Percentiles rank a stretch among this genome's conserved stretches.
Evolutionary conservation across 2,329 filamentous ascomycete genomes (phyloP).

Genomic region (Saccharata proteae): DNA sequence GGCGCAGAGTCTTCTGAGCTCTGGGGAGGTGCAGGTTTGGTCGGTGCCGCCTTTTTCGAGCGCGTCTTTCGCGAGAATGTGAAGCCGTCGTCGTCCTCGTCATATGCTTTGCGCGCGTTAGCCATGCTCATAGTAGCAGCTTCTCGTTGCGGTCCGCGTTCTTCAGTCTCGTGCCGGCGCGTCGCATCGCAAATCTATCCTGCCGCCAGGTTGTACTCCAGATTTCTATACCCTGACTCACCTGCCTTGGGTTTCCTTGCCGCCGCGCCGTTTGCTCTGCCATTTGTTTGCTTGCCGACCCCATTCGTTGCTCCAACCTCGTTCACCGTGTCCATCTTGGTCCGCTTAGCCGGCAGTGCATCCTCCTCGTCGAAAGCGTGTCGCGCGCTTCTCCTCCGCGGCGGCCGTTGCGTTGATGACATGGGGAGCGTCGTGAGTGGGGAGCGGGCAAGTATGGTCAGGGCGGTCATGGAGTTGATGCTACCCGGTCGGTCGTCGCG

Average conservation of each 20-base stretch:
- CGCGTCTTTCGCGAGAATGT: constrained; percentile 28
- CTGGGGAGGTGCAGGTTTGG: constrained; percentile 15
- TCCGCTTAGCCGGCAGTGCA: constrained; percentile 31
- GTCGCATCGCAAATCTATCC: constrained; percentile 1
- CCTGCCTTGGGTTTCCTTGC: constrained; percentile 25
- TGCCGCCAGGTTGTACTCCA: constrained; percentile 3
- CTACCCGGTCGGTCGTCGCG: too few relatives aligned
- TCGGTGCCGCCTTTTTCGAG: constrained; percentile 18
- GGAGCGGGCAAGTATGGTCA: constrained; percentile 19
- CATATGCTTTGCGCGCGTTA: constrained; percentile 23
- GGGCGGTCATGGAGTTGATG: constrained; percentile 8
- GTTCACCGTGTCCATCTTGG: constrained; percentile 13
- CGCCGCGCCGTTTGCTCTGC: constrained; percentile 19
- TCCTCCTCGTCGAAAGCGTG: constrained; percentile 27
- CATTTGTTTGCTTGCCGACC: constrained; percentile 19
- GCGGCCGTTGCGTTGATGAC: constrained; percentile 31
- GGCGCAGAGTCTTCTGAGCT: too few relatives aligned
- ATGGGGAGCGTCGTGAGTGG: constrained; percentile 36
- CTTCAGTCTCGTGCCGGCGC: not conserved
- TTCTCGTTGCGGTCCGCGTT: not conserved
- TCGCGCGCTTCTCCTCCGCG: constrained; percentile 34
- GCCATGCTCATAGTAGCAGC: constrained; percentile 1
- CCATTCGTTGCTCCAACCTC: constrained; percentile 15
- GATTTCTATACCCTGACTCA: constrained; percentile 13
- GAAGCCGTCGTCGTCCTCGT: constrained; percentile 37